These are phyloP conservation scores for Monosporascus ibericus DNA, from an alignment of 2,329 filamentous ascomycete genomes.

Conservation along the genomic window DNA sequence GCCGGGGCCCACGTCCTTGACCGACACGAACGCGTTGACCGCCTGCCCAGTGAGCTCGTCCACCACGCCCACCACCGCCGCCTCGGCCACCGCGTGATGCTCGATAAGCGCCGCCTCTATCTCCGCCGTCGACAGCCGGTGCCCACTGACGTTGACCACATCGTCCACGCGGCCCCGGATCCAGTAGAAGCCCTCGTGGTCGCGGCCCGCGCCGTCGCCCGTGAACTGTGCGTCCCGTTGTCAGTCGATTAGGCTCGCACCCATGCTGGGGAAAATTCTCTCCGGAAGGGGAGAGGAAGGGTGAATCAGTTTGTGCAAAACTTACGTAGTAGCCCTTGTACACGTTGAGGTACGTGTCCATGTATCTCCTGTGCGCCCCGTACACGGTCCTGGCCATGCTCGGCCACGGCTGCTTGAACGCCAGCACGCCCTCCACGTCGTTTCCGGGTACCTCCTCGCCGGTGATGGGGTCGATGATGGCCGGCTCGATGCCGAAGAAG, in stretches of 20 bases:
- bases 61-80: conserved; percentile 85
- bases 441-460: conserved; percentile 92
- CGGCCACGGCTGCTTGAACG: conserved; percentile 97
- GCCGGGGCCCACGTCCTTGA: conserved; percentile 80
- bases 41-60: conserved; percentile 96
- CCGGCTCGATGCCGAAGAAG: conserved; percentile 97
- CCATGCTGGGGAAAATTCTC: background rate
- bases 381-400: conserved; percentile 98
- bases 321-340: conserved; percentile 97
- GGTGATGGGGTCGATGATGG: conserved; percentile 93
- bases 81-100: conserved; percentile 83
- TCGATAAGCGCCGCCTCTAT: conserved; percentile 96
- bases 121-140: conserved; percentile 92
- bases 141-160: conserved; percentile 95
- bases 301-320: conserved; percentile 13
- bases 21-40: conserved; percentile 90
- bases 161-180: conserved; percentile 97
- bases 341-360: conserved; percentile 97
- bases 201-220: conserved; percentile 88
- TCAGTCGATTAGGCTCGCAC: background rate
- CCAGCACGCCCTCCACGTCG: conserved; percentile 93
- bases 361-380: conserved; percentile 95
- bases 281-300: background rate
- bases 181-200: conserved; percentile 99
- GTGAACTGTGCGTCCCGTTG: conserved; percentile 56